Evolutionary conservation across 2,329 filamentous ascomycete species (phyloP).

Genomic region (Cordyceps cicadae): DNA sequence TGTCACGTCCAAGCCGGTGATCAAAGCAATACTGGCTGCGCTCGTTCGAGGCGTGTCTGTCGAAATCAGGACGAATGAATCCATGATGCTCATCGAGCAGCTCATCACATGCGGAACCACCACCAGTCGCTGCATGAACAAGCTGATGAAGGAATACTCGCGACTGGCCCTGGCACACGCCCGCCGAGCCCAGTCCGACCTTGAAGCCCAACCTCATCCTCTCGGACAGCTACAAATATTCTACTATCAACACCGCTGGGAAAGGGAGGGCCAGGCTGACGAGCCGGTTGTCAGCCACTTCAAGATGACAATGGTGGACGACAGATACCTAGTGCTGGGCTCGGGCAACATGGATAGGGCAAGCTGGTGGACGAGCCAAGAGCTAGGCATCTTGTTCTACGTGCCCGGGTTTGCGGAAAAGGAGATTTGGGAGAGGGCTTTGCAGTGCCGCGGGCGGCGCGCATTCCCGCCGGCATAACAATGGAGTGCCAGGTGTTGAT

Average conservation of each 20-base stretch:
- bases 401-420: slow-evolving; percentile 30
- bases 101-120: slow-evolving; percentile 71
- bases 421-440: slow-evolving; percentile 31
- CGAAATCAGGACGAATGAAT: slow-evolving; percentile 55
- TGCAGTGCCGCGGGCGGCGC: slow-evolving; percentile 25
- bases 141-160: slow-evolving; percentile 49
- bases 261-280: slow-evolving; percentile 24
- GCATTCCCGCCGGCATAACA: neutral
- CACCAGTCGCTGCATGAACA: slow-evolving; percentile 55
- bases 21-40: slow-evolving; percentile 52
- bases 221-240: slow-evolving; percentile 48
- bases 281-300: slow-evolving; percentile 69
- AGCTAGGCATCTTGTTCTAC: slow-evolving; percentile 59
- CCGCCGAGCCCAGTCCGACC: slow-evolving; percentile 20
- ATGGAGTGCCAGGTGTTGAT: too few relatives aligned
- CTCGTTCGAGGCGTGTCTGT: slow-evolving; percentile 60
- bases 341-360: slow-evolving; percentile 80
- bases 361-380: slow-evolving; percentile 81
- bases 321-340: slow-evolving; percentile 58
- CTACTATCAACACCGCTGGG: slow-evolving; percentile 44
- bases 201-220: slow-evolving; percentile 34
- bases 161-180: slow-evolving; percentile 17
- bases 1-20: slow-evolving; percentile 57
- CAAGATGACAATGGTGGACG: slow-evolving; percentile 69
- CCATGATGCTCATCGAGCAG: slow-evolving; percentile 73